Evolutionary conservation across 2,329 filamentous ascomycete species (phyloP), one percentile per base, ranked within the genome.

Genomic region (Ophiosphaerella herpotricha): DNA sequence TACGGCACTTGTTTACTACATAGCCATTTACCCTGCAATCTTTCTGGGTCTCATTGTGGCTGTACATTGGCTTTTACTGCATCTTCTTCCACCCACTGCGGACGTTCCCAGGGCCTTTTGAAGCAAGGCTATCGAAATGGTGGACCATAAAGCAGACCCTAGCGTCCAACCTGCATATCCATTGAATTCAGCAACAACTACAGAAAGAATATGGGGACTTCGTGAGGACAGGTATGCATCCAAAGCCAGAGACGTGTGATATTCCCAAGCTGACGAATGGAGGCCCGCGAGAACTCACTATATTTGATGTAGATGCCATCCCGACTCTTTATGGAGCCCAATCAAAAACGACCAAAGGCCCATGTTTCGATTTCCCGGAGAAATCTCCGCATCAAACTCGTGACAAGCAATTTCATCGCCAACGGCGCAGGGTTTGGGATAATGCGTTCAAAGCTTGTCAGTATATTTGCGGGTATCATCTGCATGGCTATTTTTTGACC

Each of bases 361-460:
- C 61, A 0, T 68, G 57, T 44, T 70, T 66, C 41, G 52, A 61
- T 39, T 49, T 61, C 7, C 50, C 58, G 39, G 61, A 66, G 13
- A 50, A 39, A 16, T 64, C 63, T 4, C 42, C 68, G 13, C 60
- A 68, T 34, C 55, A 62, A 32, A 71, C 59, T 36, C 60, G 67
- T 14, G 57, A 69, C 43, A 62, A 54, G 39, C 21, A 37, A 1
- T 65, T 57, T 38, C 67, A 71, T 45, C 57, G 59, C 9, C 54
- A 63, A 38, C 51, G 65, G 12, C 60, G 68, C 16, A 59, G 52
- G 26, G 45, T 65, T n/a, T 70, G 66, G 66, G 65, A 68, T 33
- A 58, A 60, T n/a, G 64, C 54, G 2, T 64, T 70, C 46, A 64
- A 67, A 47, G 54, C 57, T 21, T 37, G 46, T 49, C 31, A 43